Conservation (phyloP, 768 basidiomycete genomes). For the Fomitopsis serialis region DNA sequence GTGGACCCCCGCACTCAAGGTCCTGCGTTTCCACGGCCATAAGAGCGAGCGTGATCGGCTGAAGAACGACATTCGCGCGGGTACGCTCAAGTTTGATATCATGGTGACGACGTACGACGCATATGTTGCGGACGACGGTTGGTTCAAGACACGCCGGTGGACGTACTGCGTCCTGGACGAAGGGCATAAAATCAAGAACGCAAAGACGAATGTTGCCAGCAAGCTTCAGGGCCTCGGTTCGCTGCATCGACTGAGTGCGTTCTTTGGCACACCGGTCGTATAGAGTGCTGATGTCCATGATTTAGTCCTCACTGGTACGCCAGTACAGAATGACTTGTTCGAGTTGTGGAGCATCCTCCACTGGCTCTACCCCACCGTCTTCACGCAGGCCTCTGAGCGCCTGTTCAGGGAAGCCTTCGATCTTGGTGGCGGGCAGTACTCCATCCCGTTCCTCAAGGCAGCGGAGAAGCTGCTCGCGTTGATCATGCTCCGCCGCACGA, state of each 20-base stretch:
- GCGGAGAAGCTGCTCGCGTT: constrained; percentile 42
- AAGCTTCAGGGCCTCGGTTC: constrained; percentile 54
- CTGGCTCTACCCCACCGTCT: constrained; percentile 51
- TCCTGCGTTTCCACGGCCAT: constrained; percentile 59
- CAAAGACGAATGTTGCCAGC: constrained; percentile 45
- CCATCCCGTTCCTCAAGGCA: constrained; percentile 40
- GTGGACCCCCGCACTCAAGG: constrained; percentile 47
- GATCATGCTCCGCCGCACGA: constrained; percentile 60
- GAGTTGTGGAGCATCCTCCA: constrained; percentile 54
- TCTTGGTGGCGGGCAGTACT: constrained; percentile 47
- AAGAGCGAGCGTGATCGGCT: constrained; percentile 49
- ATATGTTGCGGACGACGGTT: constrained; percentile 49
- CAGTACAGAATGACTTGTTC: constrained; percentile 60
- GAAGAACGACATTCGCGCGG: constrained; percentile 36
- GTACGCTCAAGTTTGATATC: constrained; percentile 36
- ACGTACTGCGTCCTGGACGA: constrained; percentile 58
- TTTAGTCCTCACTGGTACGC: constrained; percentile 66
- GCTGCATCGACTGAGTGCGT: constrained; percentile 49
- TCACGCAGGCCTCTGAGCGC: constrained; percentile 40
- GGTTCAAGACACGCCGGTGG: constrained; percentile 59
- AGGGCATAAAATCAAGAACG: constrained; percentile 71
- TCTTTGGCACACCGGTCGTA: not conserved
- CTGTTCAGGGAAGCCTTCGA: constrained; percentile 51
- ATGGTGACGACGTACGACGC: constrained; percentile 67
- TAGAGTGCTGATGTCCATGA: not conserved